Base-by-base conservation (phyloP, 495 filamentous ascomycete genomes). In the Hypoxylon fuscum region DNA sequence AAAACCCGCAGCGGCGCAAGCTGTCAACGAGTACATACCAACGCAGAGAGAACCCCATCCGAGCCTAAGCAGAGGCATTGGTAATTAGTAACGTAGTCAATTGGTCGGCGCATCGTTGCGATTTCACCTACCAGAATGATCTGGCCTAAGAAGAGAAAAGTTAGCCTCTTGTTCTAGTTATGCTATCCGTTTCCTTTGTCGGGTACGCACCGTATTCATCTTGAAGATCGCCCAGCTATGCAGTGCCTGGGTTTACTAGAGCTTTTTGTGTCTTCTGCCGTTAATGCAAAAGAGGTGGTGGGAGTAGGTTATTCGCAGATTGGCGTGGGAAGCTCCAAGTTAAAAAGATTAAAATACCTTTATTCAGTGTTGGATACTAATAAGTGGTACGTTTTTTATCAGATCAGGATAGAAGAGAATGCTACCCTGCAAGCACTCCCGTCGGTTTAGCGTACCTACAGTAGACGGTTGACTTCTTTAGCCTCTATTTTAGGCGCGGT, bases 11-110 rank as follows among this genome's bases (percentile, higher is more conserved):
- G 20, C 40, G 56, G 14, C 3, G 35, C 29, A 42, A 21, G 15
- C 10, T 1, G 14, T 18, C 38, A 22, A 12, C 46, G 51, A 62
- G 69, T 59, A 37, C 83, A 52, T 82, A 92, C 90, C 90, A 68
- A 91, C 75, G 64, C 90, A 91, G 51, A 98, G 88, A 58, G 87
- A 75, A 48, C 90, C 93, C 94, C 90, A 96, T 64, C 94, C 94
- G 67, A 88, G 58, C 90, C 90, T 94, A 41, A 12, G 5, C 2
- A 41, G 48, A 38, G 25, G n/a, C 14, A 43, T 44, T 23, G n/a
- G 17, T 29, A 21, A 40, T 68, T 22, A 68, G 49, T 17, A 56
- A 14, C 38, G 20, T 32, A 20, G 15, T 47, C 29, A n/a, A 50
- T 45, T 32, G 27, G 9, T 27, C 12, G 6, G 49, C 41, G 44